phyloP scores from a whole-genome alignment of 2,329 filamentous ascomycete species.

The Fusarium compactum region DNA sequence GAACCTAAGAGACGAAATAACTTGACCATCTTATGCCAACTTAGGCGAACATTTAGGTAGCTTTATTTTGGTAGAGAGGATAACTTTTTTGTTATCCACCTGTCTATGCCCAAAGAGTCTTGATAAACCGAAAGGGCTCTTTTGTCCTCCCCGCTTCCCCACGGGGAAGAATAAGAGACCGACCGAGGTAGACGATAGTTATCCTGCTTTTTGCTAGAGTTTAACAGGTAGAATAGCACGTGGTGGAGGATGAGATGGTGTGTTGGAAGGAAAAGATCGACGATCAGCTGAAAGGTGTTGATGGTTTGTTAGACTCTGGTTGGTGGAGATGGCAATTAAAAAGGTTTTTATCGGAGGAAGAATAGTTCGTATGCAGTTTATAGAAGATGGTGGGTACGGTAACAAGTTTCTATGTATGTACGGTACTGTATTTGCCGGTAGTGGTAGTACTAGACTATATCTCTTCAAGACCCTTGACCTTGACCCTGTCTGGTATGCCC shows the following conservation, averaged over 20 bases:
- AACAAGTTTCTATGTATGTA: neutral
- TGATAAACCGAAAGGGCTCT: conserved; percentile 20
- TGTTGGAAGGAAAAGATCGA: conserved; percentile 20
- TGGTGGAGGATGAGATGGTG: conserved; percentile 5
- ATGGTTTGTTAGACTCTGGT: conserved; percentile 20
- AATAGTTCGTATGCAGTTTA: neutral
- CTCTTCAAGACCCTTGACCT: neutral
- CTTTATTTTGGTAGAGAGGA: neutral
- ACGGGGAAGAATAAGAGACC: conserved; percentile 24
- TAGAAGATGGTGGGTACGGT: conserved; percentile 22
- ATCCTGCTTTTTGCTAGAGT: neutral
- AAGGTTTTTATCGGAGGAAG: conserved; percentile 7
- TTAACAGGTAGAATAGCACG: neutral
- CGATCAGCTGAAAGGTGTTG: conserved; percentile 37
- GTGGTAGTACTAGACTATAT: neutral
- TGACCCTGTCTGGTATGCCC: neutral
- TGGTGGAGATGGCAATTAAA: conserved; percentile 26
- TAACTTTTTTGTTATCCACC: conserved; percentile 1
- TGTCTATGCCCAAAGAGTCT: conserved; percentile 37
- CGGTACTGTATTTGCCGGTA: neutral
- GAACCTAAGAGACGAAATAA: neutral
- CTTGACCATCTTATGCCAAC: neutral
- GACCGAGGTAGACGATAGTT: conserved; percentile 26
- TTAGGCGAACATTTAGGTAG: neutral
- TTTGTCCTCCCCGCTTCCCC: conserved; percentile 34